Evolutionary conservation across 768 basidiomycete genomes (phyloP), one percentile per base, ranked within the genome.

Genomic region (Lentinula lateritia): DNA sequence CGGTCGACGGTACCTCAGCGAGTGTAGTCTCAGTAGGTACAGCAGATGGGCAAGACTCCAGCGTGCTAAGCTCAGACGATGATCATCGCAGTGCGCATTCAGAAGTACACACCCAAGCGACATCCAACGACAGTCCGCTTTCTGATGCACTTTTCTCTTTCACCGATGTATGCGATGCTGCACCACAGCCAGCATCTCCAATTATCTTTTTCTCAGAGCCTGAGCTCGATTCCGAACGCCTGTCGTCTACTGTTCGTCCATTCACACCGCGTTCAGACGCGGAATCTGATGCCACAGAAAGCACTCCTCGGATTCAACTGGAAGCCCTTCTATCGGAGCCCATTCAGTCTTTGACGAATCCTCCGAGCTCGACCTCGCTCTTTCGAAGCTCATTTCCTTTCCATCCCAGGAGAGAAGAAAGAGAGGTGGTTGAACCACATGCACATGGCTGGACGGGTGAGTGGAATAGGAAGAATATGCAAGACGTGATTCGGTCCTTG

Each of bases 401-500:
- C 10, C 58, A 13, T 23, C 28, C 5, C 4, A n/a, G 38, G 16
- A 58, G 43, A 45, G 56, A 58, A 32, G 50, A 13, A 18, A 35
- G 52, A 53, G 32, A 16, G 18, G 46, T 6, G 20, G n/a, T 3
- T 16, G 20, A 20, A 48, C 9, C 23, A 3, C 5, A 5, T 28
- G 20, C 32, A 15, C 20, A 50, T 15, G 45, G 41, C 10, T 48
- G 58, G 56, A 45, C 42, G 12, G 58, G 58, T 15, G 45, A 46
- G 18, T 59, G 58, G 58, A 59, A 59, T 38, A 28, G 58, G 6
- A 46, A 18, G 10, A 46, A 59, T 36, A 36, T 59, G 35, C 58
- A 39, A n/a, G 58, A 59, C 7, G 58, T 59, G 32, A 59, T 59
- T 18, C 32, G 20, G 20, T 35, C 41, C 36, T 38, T 59, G 46